phyloP scores from a whole-genome alignment of 352 stramenopile genomes.

The Phytophthora niederhauseri region DNA sequence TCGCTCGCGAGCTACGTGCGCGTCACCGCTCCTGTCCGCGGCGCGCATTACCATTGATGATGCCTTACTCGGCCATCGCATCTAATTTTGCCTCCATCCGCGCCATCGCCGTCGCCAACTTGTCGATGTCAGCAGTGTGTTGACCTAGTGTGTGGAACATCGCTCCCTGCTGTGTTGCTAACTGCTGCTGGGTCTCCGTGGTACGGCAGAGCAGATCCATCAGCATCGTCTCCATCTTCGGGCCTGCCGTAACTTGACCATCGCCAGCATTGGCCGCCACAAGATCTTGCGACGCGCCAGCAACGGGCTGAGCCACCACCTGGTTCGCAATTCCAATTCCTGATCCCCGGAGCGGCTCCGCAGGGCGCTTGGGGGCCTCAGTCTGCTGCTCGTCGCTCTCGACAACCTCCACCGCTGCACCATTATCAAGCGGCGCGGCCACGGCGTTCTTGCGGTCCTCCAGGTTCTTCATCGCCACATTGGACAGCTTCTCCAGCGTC shows the following conservation, averaged over 20 bases:
- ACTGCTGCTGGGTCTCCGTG: constrained; percentile 90
- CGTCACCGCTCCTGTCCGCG: constrained; percentile 28
- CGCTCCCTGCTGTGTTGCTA: constrained; percentile 89
- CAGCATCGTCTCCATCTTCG: constrained; percentile 92
- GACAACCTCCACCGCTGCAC: constrained; percentile 44
- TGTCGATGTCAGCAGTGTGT: constrained; percentile 90
- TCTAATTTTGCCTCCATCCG: constrained; percentile 92
- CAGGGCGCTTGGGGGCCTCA: constrained; percentile 36
- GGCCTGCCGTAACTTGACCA: constrained; percentile 80
- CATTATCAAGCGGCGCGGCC: constrained; percentile 62
- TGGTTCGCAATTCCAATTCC: constrained; percentile 84
- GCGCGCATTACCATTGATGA: constrained; percentile 30
- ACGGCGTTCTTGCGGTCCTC: constrained; percentile 91
- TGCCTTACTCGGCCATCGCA: constrained; percentile 71
- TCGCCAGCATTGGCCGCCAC: constrained; percentile 83
- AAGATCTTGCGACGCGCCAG: constrained; percentile 74
- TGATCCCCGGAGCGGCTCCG: constrained; percentile 58
- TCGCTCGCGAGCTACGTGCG: constrained; percentile 29
- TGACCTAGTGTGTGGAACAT: constrained; percentile 93
- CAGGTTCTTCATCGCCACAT: constrained; percentile 91
- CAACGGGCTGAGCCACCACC: constrained; percentile 62
- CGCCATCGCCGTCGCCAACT: constrained; percentile 84
- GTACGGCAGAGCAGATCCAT: constrained; percentile 90
- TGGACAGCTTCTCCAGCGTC: constrained; percentile 88
- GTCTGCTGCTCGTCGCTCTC: constrained; percentile 29